These are phyloP conservation scores for Agrocybe pediades DNA, from an alignment of 768 basidiomycete species.

Conservation along the genomic window DNA sequence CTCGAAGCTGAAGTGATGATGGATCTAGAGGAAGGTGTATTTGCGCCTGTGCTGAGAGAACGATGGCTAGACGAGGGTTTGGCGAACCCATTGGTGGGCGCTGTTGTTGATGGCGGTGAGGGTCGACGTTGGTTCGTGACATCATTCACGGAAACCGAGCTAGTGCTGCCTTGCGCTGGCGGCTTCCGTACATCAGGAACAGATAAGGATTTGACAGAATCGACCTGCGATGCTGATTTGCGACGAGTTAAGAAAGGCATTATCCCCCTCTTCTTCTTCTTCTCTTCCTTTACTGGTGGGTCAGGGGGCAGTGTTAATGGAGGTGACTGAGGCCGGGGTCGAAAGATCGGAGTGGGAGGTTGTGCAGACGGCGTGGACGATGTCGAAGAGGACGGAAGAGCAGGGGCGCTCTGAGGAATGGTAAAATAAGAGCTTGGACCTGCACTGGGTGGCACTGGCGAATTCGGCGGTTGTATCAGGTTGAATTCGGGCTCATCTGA, in stretches of 20 bases:
- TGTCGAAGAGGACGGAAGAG: conserved; percentile 1
- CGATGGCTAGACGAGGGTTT: conserved; percentile 23
- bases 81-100: conserved; percentile 15
- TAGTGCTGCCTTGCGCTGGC: background rate
- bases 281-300: background rate
- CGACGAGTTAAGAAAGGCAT: conserved; percentile 28
- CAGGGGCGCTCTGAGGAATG: conserved; percentile 18
- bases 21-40: conserved; percentile 14
- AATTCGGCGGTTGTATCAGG: conserved; percentile 35
- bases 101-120: conserved; percentile 14
- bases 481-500: conserved; percentile 23
- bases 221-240: conserved; percentile 15
- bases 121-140: conserved; percentile 14
- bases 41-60: conserved; percentile 23
- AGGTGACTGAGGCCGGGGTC: background rate
- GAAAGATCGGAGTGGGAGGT: background rate
- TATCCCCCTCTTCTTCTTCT: conserved; percentile 15
- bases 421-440: conserved; percentile 19
- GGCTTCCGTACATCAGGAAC: background rate
- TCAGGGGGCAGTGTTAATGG: conserved; percentile 7
- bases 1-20: conserved; percentile 3
- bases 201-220: background rate
- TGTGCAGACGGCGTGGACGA: conserved; percentile 3
- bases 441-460: conserved; percentile 26
- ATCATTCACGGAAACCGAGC: conserved; percentile 9